Base-by-base conservation (phyloP, 495 filamentous ascomycete genomes). In the Mycothermus thermophilus region DNA sequence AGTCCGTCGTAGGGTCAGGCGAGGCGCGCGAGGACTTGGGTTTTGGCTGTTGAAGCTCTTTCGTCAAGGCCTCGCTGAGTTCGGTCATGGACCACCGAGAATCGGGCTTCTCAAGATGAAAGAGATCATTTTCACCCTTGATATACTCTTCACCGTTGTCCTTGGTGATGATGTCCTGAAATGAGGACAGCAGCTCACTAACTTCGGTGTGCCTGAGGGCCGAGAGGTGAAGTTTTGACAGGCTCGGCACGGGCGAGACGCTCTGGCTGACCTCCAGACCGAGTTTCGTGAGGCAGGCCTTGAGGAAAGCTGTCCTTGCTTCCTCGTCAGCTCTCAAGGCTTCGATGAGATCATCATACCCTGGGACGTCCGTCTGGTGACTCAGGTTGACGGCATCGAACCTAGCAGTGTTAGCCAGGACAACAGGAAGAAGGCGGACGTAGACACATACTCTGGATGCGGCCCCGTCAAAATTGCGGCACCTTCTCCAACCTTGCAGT, bases 401-500 rank as follows among this genome's bases (percentile, higher is more conserved):
- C 49, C 85, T 93, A 46, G 3, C 21, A 29, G 8, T 29, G 36
- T 43, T 23, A 35, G 30, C 14, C 9, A 24, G 6, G 21, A 16
- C 12, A 5, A 27, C 4, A 32, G 4, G 14, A 11, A 0, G 9
- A 16, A 23, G 10, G 23, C n/a, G n/a, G n/a, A 9, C 1, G 2
- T 0, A 21, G 3, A 30, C 12, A 69, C 78, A 58, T 64, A 93
- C 83, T 97, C 92, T 30, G 90, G 88, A 66, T 97, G 92, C 27
- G 88, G 82, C 0, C 87, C 84, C 1, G 81, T 92, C 21, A 97
- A 59, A 14, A 95, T 59, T 1, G 75, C 83, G 16, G 66, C 65
- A 14, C 90, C 90, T n/a, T 84, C 72, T 1, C 86, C 88, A 23
- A 93, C 69, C 47, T 83, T 82, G 46, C 87, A 80, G 51, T 87